phyloP scores from a whole-genome alignment of 2,329 filamentous ascomycete species.

The Colletotrichum chrysophilum region DNA sequence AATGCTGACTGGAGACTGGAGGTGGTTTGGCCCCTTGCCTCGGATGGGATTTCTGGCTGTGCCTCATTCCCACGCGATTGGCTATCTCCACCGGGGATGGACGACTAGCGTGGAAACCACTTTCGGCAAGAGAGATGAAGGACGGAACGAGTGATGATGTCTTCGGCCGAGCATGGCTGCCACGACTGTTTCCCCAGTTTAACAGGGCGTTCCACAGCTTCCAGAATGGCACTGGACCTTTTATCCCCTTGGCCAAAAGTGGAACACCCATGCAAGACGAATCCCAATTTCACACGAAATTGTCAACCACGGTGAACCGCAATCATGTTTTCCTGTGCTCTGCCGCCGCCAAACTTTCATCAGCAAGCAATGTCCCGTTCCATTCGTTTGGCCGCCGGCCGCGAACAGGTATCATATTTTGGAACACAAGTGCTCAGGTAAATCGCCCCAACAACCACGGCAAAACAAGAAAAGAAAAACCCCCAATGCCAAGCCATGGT shows the following conservation, averaged over 20 bases:
- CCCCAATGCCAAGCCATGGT: not conserved
- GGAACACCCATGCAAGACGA: not conserved
- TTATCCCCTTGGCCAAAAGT: not conserved
- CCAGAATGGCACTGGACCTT: not conserved
- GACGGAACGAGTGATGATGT: not conserved
- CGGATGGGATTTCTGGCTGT: not conserved
- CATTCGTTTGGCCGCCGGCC: not conserved
- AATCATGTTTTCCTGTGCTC: not conserved
- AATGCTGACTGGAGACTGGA: not conserved
- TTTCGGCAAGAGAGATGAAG: constrained; percentile 2
- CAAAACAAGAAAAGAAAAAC: not conserved
- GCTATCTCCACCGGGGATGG: not conserved
- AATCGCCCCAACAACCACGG: not conserved
- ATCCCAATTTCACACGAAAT: not conserved
- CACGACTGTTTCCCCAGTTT: not conserved
- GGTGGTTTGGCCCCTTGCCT: not conserved
- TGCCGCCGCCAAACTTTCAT: not conserved
- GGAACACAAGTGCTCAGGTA: not conserved
- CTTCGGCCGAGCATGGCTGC: not conserved
- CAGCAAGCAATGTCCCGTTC: not conserved
- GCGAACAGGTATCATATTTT: constrained; percentile 13
- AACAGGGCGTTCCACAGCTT: not conserved
- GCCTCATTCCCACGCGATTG: not conserved
- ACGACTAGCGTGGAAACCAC: constrained; percentile 4
- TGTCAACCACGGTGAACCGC: not conserved